Evolutionary conservation across 2,329 filamentous ascomycete species (phyloP).

Genomic region (Dactylellina leptospora): DNA sequence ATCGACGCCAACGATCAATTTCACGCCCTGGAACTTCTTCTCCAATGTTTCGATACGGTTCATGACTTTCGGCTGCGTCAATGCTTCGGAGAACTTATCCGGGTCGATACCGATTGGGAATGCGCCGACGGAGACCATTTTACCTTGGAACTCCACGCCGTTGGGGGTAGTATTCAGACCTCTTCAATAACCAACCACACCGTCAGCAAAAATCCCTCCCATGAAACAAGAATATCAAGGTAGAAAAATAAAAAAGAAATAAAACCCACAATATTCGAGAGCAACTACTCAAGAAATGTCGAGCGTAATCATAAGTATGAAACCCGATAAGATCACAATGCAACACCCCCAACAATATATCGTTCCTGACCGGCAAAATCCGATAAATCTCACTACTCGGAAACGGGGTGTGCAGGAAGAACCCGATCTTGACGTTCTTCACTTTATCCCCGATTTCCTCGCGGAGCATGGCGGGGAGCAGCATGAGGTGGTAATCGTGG

Average conservation of each 20-base stretch:
- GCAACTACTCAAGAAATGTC: conserved; percentile 95
- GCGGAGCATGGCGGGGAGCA: conserved; percentile 92
- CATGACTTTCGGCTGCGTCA: conserved; percentile 84
- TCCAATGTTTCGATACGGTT: conserved; percentile 84
- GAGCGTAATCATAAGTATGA: conserved; percentile 98
- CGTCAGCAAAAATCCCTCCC: conserved; percentile 2
- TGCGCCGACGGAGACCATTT: conserved; percentile 85
- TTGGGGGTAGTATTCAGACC: conserved; percentile 79
- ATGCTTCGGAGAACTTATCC: conserved; percentile 89
- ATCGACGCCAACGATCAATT: conserved; percentile 95
- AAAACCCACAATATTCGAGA: conserved; percentile 80
- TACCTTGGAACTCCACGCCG: conserved; percentile 88
- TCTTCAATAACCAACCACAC: conserved; percentile 56
- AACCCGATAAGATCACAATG: conserved; percentile 97
- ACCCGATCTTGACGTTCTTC: conserved; percentile 96
- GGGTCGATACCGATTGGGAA: conserved; percentile 99
- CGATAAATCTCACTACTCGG: conserved; percentile 97
- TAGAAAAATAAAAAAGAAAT: conserved; percentile 12
- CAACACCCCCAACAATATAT: conserved; percentile 84
- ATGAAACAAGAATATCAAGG: neutral
- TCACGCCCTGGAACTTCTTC: conserved; percentile 93
- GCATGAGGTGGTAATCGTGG: conserved; percentile 98
- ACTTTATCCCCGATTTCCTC: conserved; percentile 77
- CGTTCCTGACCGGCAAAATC: conserved; percentile 89
- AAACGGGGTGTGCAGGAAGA: conserved; percentile 97